phyloP scores from a whole-genome alignment of 169 alveolate species.

The Eimeria tenella region DNA sequence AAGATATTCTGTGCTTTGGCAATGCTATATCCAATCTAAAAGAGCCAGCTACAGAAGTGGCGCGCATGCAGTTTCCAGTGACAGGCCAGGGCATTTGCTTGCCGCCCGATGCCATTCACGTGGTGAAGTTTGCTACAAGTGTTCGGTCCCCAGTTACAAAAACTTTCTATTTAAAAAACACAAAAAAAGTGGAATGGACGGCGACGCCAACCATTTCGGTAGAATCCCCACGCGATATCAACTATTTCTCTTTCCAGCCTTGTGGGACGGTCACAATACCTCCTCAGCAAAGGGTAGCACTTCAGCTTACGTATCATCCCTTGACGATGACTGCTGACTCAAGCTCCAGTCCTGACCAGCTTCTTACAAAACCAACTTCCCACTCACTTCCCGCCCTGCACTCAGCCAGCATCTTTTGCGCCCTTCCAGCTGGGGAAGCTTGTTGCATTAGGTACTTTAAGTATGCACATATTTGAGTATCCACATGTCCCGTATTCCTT shows the following conservation, averaged over 20 bases:
- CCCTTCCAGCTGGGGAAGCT: constrained; percentile 75
- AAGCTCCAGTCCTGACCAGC: constrained; percentile 30
- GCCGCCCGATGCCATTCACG: constrained; percentile 73
- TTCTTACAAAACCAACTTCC: constrained; percentile 22
- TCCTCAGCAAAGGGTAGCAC: constrained; percentile 65
- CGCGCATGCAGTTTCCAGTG: constrained; percentile 60
- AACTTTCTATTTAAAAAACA: constrained; percentile 66
- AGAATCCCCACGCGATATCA: constrained; percentile 68
- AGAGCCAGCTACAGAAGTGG: constrained; percentile 58
- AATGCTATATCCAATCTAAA: constrained; percentile 1
- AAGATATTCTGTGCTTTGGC: constrained; percentile 58
- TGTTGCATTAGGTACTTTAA: constrained; percentile 35
- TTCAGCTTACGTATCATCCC: constrained; percentile 78
- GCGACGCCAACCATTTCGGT: constrained; percentile 49
- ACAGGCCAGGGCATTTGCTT: constrained; percentile 67
- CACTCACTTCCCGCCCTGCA: constrained; percentile 69
- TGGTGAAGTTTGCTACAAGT: constrained; percentile 62
- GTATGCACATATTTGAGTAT: too few species aligned
- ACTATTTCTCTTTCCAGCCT: constrained; percentile 76
- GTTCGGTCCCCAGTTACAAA: constrained; percentile 73
- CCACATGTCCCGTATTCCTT: too few species aligned
- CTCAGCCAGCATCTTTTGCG: constrained; percentile 68
- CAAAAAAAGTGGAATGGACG: constrained; percentile 67
- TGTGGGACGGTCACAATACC: constrained; percentile 79
- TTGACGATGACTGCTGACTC: constrained; percentile 77